Percentiles rank a stretch among this genome's conserved stretches.
phyloP scores from a whole-genome alignment of 805 yeast species.

The Komagataella kurtzmanii region DNA sequence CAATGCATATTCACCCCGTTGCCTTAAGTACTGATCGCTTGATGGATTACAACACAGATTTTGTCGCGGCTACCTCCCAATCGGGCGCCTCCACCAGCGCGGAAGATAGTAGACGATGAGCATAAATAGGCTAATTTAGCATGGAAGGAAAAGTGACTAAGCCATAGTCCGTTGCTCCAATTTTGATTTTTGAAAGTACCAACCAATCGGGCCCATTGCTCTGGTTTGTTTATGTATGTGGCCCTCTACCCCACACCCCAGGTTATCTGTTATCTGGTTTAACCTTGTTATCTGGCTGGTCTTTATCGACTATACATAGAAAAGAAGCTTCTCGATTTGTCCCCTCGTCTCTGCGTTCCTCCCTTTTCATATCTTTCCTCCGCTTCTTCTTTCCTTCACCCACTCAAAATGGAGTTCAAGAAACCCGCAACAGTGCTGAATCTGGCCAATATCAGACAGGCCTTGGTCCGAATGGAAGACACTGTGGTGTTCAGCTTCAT shows the following conservation, averaged over 20 bases:
- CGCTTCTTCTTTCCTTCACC: not conserved
- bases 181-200: not conserved
- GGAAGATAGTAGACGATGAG: not conserved
- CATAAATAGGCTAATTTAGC: not conserved
- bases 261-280: not conserved
- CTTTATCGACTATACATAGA: not conserved
- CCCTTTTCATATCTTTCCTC: not conserved
- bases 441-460: slow-evolving; percentile 69
- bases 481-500: slow-evolving; percentile 86
- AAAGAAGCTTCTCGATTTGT: not conserved
- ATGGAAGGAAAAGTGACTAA: not conserved
- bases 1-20: not conserved
- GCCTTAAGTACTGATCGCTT: slow-evolving; percentile 4
- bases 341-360: not conserved
- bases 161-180: not conserved
- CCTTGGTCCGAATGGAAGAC: slow-evolving; percentile 89
- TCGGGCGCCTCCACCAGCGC: not conserved
- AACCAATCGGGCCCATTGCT: not conserved
- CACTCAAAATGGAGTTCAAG: slow-evolving; percentile 57
- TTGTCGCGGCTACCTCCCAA: not conserved
- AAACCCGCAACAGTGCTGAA: slow-evolving; percentile 74
- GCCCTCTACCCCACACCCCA: not conserved
- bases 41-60: slow-evolving; percentile 10
- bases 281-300: not conserved
- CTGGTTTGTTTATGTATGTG: not conserved